Conservation (phyloP, 768 basidiomycete species). For the Fomitopsis serialis region DNA sequence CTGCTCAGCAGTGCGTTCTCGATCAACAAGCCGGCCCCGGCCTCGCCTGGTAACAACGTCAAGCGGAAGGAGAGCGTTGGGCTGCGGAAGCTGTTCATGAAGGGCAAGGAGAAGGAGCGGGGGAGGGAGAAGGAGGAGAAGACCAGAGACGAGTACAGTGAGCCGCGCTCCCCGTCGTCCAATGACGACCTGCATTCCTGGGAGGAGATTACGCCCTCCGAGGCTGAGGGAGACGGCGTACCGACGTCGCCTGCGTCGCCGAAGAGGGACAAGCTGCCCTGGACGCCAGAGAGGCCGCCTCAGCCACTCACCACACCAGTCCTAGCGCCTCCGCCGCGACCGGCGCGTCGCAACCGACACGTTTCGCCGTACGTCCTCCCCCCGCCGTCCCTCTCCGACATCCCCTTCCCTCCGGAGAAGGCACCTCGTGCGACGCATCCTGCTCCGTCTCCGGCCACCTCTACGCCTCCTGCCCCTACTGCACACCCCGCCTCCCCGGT, state of each 20-base stretch:
- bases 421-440: neutral
- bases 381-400: neutral
- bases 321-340: neutral
- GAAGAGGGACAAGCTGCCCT: neutral
- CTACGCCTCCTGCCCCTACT: too few relatives aligned
- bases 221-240: neutral
- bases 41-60: conserved; percentile 27
- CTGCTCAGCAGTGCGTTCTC: conserved; percentile 5
- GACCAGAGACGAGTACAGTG: neutral
- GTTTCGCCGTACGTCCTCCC: neutral
- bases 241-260: neutral
- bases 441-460: too few relatives aligned
- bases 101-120: conserved; percentile 17
- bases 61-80: conserved; percentile 34
- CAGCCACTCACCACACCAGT: neutral
- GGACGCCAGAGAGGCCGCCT: neutral
- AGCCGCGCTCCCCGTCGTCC: neutral
- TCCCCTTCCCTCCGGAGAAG: neutral
- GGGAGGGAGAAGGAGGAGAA: neutral
- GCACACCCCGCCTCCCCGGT: too few relatives aligned
- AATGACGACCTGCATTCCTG: conserved; percentile 6
- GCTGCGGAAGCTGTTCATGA: conserved; percentile 17
- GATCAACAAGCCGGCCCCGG: conserved; percentile 3
- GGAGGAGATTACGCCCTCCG: conserved; percentile 8
- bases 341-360: neutral